Percentiles rank a stretch among this genome's conserved stretches.
phyloP scores from a whole-genome alignment of 2,329 filamentous ascomycete genomes.

The Epichloe coenophiala region DNA sequence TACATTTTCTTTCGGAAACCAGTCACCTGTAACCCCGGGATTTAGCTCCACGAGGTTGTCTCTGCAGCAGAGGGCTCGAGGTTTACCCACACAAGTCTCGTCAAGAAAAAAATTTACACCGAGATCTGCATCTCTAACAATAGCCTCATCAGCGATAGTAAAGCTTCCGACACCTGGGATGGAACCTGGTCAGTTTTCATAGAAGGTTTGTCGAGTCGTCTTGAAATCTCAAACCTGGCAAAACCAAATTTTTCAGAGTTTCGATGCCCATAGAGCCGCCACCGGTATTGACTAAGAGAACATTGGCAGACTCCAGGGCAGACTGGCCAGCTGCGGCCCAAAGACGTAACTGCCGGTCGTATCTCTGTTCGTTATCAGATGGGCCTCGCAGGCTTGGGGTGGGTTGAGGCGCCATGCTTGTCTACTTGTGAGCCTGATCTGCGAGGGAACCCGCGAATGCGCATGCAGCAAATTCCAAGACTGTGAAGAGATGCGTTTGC shows the following conservation, averaged over 20 bases:
- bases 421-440: background rate
- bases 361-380: conserved; percentile 58
- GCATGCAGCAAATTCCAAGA: background rate
- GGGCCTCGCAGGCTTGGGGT: conserved; percentile 31
- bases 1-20: conserved; percentile 36
- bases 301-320: conserved; percentile 78
- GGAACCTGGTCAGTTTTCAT: background rate
- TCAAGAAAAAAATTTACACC: conserved; percentile 97
- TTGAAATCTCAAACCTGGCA: conserved; percentile 48
- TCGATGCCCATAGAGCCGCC: conserved; percentile 81
- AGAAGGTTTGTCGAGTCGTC: background rate
- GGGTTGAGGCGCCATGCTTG: background rate
- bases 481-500: background rate
- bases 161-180: conserved; percentile 70
- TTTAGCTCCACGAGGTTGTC: conserved; percentile 77
- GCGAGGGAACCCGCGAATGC: background rate
- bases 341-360: conserved; percentile 86
- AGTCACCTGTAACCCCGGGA: conserved; percentile 75
- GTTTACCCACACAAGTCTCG: conserved; percentile 59
- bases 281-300: conserved; percentile 81
- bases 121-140: conserved; percentile 69
- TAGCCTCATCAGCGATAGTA: conserved; percentile 71
- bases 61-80: conserved; percentile 64
- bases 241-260: conserved; percentile 89
- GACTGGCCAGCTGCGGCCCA: conserved; percentile 90